Conservation (phyloP, 768 basidiomycete species). For the Tylopilus vinaceipallidus region DNA sequence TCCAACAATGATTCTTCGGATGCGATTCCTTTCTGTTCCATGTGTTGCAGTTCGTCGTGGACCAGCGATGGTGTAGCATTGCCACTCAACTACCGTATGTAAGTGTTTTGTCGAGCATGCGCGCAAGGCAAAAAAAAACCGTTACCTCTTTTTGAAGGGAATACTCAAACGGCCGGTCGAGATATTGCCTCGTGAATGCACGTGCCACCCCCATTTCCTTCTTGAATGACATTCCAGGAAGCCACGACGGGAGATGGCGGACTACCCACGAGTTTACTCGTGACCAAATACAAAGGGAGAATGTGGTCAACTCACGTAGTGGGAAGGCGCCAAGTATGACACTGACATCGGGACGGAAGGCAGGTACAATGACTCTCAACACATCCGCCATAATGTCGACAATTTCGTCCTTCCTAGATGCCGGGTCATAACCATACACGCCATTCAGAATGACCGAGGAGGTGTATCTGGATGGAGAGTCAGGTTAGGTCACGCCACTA, state of each 20-base stretch:
- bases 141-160: background rate
- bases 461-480: background rate
- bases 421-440: background rate
- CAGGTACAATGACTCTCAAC: background rate
- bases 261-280: no score
- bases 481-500: background rate
- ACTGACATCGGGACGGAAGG: background rate
- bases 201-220: background rate
- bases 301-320: background rate
- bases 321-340: background rate
- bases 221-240: conserved; percentile 2
- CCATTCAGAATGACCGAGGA: background rate
- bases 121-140: no score
- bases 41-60: no score
- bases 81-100: no score
- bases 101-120: background rate
- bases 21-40: no score
- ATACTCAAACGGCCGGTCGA: conserved; percentile 4
- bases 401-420: background rate
- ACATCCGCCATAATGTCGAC: background rate
- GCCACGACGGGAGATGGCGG: no score
- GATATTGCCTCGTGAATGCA: background rate
- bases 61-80: no score
- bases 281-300: no score
- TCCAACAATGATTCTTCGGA: no score